A percentile compares a stretch with the other conserved stretches of the same genome.
Evolutionary conservation across 139 green algal species (phyloP).

Genomic region (Dunaliella primolecta): DNA sequence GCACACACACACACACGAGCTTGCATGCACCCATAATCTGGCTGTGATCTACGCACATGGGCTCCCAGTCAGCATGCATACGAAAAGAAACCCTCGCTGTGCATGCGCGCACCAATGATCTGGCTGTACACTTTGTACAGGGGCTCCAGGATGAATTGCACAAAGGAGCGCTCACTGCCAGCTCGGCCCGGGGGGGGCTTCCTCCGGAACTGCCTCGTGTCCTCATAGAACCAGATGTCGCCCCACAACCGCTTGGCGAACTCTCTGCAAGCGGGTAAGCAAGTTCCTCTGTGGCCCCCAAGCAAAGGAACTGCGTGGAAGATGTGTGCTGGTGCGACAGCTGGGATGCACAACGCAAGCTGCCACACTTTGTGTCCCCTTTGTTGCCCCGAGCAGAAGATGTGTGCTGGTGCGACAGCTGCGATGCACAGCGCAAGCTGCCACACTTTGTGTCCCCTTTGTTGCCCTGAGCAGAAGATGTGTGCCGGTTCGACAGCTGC

Average conservation of each 20-base stretch:
- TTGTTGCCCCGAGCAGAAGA: no score
- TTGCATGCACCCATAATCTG: conserved; percentile 41
- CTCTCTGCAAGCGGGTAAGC: conserved; percentile 36
- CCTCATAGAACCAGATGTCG: conserved; percentile 87
- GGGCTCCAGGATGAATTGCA: conserved; percentile 95
- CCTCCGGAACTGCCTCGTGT: conserved; percentile 76
- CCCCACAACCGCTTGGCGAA: conserved; percentile 87
- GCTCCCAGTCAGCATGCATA: conserved; percentile 56
- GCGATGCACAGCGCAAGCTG: no score
- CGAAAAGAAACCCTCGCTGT: no score
- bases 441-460: no score
- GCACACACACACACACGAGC: neutral
- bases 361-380: no score
- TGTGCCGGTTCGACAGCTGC: no score
- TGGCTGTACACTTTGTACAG: conserved; percentile 92
- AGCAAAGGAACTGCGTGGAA: no score
- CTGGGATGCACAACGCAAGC: neutral
- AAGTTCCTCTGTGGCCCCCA: no score
- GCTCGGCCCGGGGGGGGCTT: conserved; percentile 53
- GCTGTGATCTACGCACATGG: conserved; percentile 92
- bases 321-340: neutral
- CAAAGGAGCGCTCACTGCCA: conserved; percentile 79
- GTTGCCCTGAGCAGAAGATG: no score
- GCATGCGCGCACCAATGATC: conserved; percentile 36
- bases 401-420: no score